These are phyloP conservation scores for Mycena sp. DNA, from an alignment of 1,284 basidiomycete species.

Conservation along the genomic window DNA sequence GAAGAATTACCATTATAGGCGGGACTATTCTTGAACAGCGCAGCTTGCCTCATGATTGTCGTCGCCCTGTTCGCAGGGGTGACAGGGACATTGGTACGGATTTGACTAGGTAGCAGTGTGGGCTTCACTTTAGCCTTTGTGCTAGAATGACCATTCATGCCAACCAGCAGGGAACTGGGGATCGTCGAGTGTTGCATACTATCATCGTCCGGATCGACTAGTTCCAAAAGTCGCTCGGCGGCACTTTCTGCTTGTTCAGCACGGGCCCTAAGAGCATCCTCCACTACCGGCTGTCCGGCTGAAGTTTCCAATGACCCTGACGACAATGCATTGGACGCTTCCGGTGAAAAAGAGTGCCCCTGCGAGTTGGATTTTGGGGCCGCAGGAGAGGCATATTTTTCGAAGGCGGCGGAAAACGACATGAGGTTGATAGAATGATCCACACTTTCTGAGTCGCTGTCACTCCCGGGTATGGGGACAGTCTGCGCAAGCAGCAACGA, in stretches of 20 bases:
- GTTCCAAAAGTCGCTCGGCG: constrained; percentile 81
- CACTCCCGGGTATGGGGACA: constrained; percentile 77
- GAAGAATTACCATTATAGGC: constrained; percentile 56
- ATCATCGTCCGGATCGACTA: constrained; percentile 80
- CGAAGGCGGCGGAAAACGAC: constrained; percentile 77
- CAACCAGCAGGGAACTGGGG: constrained; percentile 63
- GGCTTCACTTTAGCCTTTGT: constrained; percentile 47
- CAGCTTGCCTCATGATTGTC: constrained; percentile 74
- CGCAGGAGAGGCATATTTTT: constrained; percentile 53
- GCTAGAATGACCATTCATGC: constrained; percentile 44
- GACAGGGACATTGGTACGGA: constrained; percentile 46
- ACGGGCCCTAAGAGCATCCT: constrained; percentile 84
- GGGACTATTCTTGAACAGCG: constrained; percentile 82
- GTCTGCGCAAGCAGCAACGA: constrained; percentile 75
- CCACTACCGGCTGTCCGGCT: constrained; percentile 65
- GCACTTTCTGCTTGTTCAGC: constrained; percentile 91
- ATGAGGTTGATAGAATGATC: constrained; percentile 67
- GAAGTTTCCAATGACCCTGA: constrained; percentile 58
- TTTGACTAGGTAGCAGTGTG: constrained; percentile 31
- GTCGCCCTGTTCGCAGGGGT: constrained; percentile 72
- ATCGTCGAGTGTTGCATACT: constrained; percentile 58
- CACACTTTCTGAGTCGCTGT: constrained; percentile 69
- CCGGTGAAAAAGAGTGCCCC: constrained; percentile 59
- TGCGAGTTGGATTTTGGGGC: constrained; percentile 41
- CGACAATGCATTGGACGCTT: constrained; percentile 68